Conservation (phyloP, 1,284 basidiomycete genomes). For the Stereum hirsutum region DNA sequence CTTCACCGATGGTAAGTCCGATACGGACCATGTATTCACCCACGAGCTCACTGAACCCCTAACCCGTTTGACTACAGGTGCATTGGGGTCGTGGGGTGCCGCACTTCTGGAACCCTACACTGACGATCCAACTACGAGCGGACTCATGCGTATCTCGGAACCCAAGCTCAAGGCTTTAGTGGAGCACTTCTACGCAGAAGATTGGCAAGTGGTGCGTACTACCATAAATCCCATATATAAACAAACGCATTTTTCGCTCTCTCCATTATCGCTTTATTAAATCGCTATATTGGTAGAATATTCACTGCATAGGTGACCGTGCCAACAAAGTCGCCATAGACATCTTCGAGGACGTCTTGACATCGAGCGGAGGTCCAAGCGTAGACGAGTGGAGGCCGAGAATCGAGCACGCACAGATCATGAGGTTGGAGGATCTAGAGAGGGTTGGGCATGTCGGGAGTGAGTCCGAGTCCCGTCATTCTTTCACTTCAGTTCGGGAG, state of each 20-base stretch:
- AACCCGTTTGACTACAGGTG: conserved; percentile 36
- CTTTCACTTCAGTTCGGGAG: no score
- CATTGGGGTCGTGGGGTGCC: conserved; percentile 87
- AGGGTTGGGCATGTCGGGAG: conserved; percentile 68
- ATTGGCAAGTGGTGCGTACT: conserved; percentile 59
- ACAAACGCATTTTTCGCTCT: background rate
- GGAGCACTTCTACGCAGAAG: conserved; percentile 56
- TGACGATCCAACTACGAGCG: conserved; percentile 64
- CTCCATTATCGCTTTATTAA: background rate
- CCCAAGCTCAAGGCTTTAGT: conserved; percentile 46
- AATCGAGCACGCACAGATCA: conserved; percentile 89
- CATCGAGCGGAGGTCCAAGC: conserved; percentile 14
- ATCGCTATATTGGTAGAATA: conserved; percentile 39
- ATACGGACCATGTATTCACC: no score
- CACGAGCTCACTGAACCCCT: background rate
- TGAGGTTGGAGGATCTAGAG: conserved; percentile 59
- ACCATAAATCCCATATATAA: background rate
- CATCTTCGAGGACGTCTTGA: conserved; percentile 56
- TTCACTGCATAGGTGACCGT: conserved; percentile 88
- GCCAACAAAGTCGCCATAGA: conserved; percentile 80
- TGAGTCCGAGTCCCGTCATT: conserved; percentile 21
- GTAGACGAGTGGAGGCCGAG: conserved; percentile 53
- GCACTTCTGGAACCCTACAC: conserved; percentile 82
- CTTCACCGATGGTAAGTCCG: conserved; percentile 59
- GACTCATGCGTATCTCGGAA: conserved; percentile 56